Conservation (phyloP, 257 asterid genomes). For the Jasminum sambac region DNA sequence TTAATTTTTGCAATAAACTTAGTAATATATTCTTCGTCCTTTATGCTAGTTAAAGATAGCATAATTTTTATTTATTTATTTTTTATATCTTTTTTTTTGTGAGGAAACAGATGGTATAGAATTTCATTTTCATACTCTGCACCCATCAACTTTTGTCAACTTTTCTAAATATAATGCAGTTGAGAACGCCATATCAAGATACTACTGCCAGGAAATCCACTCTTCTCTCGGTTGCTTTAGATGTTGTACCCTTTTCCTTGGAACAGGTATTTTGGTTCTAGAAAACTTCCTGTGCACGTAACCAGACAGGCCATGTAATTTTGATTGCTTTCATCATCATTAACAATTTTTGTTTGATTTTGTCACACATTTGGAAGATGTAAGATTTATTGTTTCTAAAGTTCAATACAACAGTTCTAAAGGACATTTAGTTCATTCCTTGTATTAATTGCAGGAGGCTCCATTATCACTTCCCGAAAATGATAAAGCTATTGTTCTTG, state of each 20-base stretch:
- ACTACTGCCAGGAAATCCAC: constrained; percentile 38
- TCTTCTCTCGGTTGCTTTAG: constrained; percentile 34
- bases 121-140: not conserved
- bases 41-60: not conserved
- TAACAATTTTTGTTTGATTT: constrained; percentile 5
- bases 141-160: not conserved
- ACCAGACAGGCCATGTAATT: not conserved
- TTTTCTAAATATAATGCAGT: constrained; percentile 34
- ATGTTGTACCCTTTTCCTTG: constrained; percentile 37
- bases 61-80: not conserved
- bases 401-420: not conserved
- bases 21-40: not conserved
- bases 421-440: constrained; percentile 21
- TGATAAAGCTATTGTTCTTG: constrained; percentile 18
- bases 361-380: constrained; percentile 35
- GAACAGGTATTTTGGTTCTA: constrained; percentile 41
- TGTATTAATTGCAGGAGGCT: constrained; percentile 16
- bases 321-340: not conserved
- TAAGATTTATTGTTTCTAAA: constrained; percentile 14
- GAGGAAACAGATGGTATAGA: too few species aligned
- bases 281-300: not conserved
- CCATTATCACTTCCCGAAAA: constrained; percentile 1
- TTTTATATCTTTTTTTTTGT: too few species aligned
- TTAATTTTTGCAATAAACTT: not conserved
- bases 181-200: constrained; percentile 36